Evolutionary conservation across 129 eudicot species (phyloP).

Genomic region (sunflower (Helianthus annuus)): HanXRQr2.0-SUNRISE NC_035448.2:133493469-133493968

Average conservation of each 20-base stretch:
- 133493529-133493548: no score
- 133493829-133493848: slow-evolving; percentile 5
- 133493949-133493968: slow-evolving; percentile 40
- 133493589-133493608: no score
- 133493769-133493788: not conserved
- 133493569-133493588: no score
- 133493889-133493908: slow-evolving; percentile 3
- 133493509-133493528: not conserved
- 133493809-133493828: slow-evolving; percentile 20
- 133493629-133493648: no score
- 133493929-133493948: not conserved
- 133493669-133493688: no score
- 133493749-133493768: not conserved
- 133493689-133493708: no score
- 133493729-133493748: not conserved
- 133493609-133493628: no score
- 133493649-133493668: no score
- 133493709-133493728: no score
- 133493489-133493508: not conserved
- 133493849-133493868: slow-evolving; percentile 24
- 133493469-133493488: no score
- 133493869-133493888: slow-evolving; percentile 15
- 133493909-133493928: not conserved
- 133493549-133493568: no score
- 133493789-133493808: not conserved